Conservation (phyloP, 2,329 filamentous ascomycete species). For the Colletotrichum somersetense region DNA sequence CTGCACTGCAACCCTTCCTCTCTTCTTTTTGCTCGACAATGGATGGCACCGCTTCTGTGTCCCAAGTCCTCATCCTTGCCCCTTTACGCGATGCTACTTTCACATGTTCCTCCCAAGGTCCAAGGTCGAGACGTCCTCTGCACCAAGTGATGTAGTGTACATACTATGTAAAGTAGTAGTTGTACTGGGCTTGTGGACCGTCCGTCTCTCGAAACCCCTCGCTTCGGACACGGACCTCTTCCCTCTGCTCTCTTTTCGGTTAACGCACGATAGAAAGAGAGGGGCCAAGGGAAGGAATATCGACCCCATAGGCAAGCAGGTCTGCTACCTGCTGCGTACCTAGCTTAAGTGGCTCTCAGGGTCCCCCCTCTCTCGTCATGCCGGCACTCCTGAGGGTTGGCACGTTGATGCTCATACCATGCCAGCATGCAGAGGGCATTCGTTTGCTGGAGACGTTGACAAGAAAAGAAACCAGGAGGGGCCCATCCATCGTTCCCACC, state of each 20-base stretch:
- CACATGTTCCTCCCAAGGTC: not conserved
- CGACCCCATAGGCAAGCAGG: not conserved
- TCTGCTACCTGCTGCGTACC: too few relatives aligned
- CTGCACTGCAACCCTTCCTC: conserved; percentile 15
- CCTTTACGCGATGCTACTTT: not conserved
- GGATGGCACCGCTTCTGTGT: not conserved
- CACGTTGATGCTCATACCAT: conserved; percentile 12
- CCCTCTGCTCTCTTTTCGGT: not conserved
- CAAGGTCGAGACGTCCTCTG: not conserved
- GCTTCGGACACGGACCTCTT: conserved; percentile 29
- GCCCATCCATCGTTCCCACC: not conserved
- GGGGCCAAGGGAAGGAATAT: not conserved
- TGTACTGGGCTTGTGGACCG: not conserved
- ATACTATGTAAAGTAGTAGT: too few relatives aligned
- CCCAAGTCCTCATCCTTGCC: not conserved
- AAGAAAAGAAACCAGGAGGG: not conserved
- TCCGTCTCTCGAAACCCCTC: conserved; percentile 24
- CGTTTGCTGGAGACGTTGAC: conserved; percentile 19
- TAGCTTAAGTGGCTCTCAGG: not conserved
- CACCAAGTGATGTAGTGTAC: too few relatives aligned
- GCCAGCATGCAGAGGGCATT: conserved; percentile 1
- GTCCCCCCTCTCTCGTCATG: conserved; percentile 22
- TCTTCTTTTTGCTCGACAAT: not conserved
- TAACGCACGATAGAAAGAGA: conserved; percentile 2
- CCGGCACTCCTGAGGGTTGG: conserved; percentile 26